phyloP scores from a whole-genome alignment of 2,329 filamentous ascomycete species.

The Penicillium italicum region DNA sequence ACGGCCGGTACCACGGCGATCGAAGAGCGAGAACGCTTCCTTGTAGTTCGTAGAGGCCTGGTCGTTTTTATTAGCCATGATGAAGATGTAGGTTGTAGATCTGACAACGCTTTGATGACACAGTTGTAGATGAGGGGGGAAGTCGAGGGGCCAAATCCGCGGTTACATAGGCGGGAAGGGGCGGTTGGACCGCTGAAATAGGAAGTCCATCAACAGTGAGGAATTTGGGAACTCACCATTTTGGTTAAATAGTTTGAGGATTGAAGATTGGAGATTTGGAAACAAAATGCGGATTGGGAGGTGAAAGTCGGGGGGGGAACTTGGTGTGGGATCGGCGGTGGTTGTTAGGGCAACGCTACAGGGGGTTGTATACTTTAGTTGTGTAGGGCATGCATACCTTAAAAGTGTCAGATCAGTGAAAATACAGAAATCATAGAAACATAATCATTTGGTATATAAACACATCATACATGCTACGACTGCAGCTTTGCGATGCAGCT shows the following conservation, averaged over 20 bases:
- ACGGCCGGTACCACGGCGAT: slow-evolving; percentile 96
- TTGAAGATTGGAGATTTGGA: slow-evolving; percentile 8
- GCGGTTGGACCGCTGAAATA: slow-evolving; percentile 1
- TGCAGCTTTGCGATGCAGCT: slow-evolving; percentile 70
- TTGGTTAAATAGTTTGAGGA: background rate
- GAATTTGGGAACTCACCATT: slow-evolving; percentile 7
- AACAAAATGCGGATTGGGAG: slow-evolving; percentile 4
- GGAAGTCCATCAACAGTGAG: slow-evolving; percentile 1
- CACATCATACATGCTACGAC: slow-evolving; percentile 13
- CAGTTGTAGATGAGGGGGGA: slow-evolving; percentile 1
- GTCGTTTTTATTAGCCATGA: slow-evolving; percentile 29
- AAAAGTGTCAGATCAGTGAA: background rate
- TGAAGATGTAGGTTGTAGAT: slow-evolving; percentile 1
- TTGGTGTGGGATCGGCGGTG: slow-evolving; percentile 14
- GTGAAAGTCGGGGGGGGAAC: slow-evolving; percentile 5
- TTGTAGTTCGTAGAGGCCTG: slow-evolving; percentile 96
- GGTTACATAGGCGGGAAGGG: slow-evolving; percentile 7
- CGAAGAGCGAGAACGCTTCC: slow-evolving; percentile 98
- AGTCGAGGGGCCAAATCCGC: background rate
- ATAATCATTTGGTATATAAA: slow-evolving; percentile 6
- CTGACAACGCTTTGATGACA: background rate
- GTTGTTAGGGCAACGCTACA: slow-evolving; percentile 24
- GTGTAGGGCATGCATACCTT: background rate
- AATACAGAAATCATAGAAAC: background rate
- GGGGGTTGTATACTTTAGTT: background rate